phyloP scores from a whole-genome alignment of 2,329 filamentous ascomycete species.

The Fusarium metavorans region DNA sequence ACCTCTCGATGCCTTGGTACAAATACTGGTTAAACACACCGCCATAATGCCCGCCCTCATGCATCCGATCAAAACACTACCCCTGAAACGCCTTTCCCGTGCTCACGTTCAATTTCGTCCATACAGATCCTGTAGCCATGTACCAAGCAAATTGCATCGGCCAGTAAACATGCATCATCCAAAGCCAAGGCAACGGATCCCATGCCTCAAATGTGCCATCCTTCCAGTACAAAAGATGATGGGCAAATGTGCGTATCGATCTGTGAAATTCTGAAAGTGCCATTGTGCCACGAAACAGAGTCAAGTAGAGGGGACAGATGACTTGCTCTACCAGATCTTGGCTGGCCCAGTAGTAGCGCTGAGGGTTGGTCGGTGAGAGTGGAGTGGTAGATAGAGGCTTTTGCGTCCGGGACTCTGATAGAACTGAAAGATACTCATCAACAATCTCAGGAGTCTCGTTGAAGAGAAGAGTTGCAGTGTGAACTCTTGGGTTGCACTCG shows the following conservation, averaged over 20 bases:
- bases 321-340: constrained; percentile 71
- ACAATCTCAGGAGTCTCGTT: constrained; percentile 59
- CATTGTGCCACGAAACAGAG: constrained; percentile 40
- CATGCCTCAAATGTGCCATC: constrained; percentile 65
- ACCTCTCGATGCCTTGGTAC: no score
- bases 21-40: no score
- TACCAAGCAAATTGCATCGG: constrained; percentile 62
- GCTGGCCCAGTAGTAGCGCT: constrained; percentile 71
- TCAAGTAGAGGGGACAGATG: constrained; percentile 57
- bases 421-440: constrained; percentile 64
- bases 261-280: constrained; percentile 33
- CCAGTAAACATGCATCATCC: constrained; percentile 69
- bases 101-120: constrained; percentile 77
- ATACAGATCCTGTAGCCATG: constrained; percentile 59
- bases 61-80: neutral
- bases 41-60: no score
- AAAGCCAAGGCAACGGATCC: constrained; percentile 69
- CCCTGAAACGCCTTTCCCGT: constrained; percentile 58
- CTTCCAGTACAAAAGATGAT: constrained; percentile 62
- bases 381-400: constrained; percentile 29
- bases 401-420: constrained; percentile 44
- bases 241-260: constrained; percentile 44
- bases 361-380: constrained; percentile 37
- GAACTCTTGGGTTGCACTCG: constrained; percentile 77
- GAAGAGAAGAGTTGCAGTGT: constrained; percentile 76